Percentiles rank a stretch among this genome's conserved stretches.
Evolutionary conservation across 1,284 basidiomycete genomes (phyloP).

Genomic region (Trametes hirsuta): DNA sequence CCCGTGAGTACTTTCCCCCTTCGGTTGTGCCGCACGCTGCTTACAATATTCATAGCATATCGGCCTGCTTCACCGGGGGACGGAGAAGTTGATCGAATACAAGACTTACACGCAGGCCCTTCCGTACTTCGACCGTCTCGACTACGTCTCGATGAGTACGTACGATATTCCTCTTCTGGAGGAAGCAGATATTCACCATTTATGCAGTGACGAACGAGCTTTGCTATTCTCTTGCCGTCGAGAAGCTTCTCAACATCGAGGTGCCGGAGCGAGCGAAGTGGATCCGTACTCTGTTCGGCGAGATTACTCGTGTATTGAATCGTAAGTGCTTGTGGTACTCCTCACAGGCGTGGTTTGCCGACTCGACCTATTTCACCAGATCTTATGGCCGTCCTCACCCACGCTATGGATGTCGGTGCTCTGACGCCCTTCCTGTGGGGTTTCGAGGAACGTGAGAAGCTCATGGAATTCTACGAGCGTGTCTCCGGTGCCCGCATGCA

Average conservation of each 20-base stretch:
- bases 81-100: constrained; percentile 99
- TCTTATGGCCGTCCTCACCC: constrained; percentile 96
- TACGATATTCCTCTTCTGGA: constrained; percentile 13
- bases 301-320: constrained; percentile 96
- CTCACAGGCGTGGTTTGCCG: neutral
- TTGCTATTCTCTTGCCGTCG: constrained; percentile 96
- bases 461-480: constrained; percentile 99
- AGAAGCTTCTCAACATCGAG: constrained; percentile 98
- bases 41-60: constrained; percentile 69
- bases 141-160: constrained; percentile 99
- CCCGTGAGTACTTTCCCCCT: constrained; percentile 56
- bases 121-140: constrained; percentile 99
- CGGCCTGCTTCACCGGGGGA: constrained; percentile 95
- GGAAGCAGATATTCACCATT: neutral
- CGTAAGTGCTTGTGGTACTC: constrained; percentile 50
- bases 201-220: constrained; percentile 91
- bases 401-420: constrained; percentile 97
- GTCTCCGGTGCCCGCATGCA: constrained; percentile 98
- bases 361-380: constrained; percentile 46
- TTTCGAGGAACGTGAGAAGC: constrained; percentile 99
- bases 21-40: neutral
- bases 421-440: constrained; percentile 99
- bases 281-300: constrained; percentile 97
- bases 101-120: constrained; percentile 98
- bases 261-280: constrained; percentile 99